These are phyloP conservation scores for Aspergillus carbonarius DNA, from an alignment of 2,329 filamentous ascomycete species.

Conservation along the genomic window DNA sequence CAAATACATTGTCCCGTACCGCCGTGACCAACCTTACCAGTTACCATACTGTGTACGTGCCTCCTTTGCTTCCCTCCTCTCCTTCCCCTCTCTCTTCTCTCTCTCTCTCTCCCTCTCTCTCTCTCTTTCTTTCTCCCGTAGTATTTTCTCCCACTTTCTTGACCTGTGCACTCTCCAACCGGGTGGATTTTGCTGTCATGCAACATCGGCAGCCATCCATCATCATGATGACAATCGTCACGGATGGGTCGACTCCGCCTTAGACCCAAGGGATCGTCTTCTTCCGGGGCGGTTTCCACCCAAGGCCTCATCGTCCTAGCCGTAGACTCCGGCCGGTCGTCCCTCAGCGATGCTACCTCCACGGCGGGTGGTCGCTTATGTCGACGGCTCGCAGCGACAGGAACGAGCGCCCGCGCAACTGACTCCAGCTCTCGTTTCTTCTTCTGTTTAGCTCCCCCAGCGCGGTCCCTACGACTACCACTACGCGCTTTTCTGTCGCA, in stretches of 20 bases:
- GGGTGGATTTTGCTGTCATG: background rate
- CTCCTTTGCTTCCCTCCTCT: background rate
- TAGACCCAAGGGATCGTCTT: background rate
- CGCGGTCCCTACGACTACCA: background rate
- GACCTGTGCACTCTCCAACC: background rate
- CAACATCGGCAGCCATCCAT: background rate
- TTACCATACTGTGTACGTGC: constrained; percentile 2
- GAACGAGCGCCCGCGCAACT: background rate
- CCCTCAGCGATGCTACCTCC: background rate
- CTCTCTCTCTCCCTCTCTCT: background rate
- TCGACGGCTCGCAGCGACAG: background rate
- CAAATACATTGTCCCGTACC: background rate
- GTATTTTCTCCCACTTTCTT: constrained; percentile 7
- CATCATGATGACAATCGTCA: background rate
- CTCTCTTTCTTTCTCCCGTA: background rate
- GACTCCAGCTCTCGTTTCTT: constrained; percentile 12
- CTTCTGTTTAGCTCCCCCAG: constrained; percentile 17
- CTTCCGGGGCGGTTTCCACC: constrained; percentile 5
- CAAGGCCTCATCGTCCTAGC: background rate
- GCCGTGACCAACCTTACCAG: background rate
- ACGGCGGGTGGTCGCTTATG: background rate
- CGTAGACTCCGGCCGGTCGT: too few relatives aligned
- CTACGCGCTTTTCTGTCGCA: constrained; percentile 6
- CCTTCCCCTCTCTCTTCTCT: background rate
- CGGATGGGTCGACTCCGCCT: background rate